Base-by-base conservation (phyloP, 1,284 basidiomycete genomes). In the Ustilago bromivora region DNA sequence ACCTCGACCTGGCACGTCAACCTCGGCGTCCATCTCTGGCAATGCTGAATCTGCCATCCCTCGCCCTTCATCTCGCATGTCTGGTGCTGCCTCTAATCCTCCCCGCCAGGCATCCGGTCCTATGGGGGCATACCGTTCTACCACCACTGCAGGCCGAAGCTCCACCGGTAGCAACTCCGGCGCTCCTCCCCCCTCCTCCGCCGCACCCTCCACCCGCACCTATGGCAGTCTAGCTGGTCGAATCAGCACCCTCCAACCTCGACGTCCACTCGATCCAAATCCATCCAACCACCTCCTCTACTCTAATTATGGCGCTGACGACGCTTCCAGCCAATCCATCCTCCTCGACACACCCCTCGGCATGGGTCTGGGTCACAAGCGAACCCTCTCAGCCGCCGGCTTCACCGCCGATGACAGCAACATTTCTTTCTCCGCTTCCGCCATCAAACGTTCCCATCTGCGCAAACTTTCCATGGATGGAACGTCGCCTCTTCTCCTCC, bases 401-500 rank as follows among this genome's bases (percentile, higher is more conserved):
- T 23, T 75, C 23, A 61, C 40, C 19, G 68, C 71, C 40, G 71
- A 71, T 4, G 58, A 62, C 46, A 55, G 66, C 35, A 54, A 61
- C 15, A 56, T 63, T 57, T 60, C 69, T 12, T 68, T 65, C 55
- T 49, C 66, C 60, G 46, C 52, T 58, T 55, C 52, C 19, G 46
- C 65, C 35, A 38, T 62, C 57, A 64, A 67, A 35, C 61, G 74
- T 23, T 63, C 73, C 17, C 62, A 76, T 40, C 53, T 69, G 23
- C 65, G 71, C 53, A 70, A 73, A 19, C 68, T 78, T 55, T 57
- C 61, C 51, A 61, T 76, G 66, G 73, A 76, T 51, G 62, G 70
- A 31, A 68, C 67, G n/a, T 63, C 76, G 10, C 62, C 76, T n/a
- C 46, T 67, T 12, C 35, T 74, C 3, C 68, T 70, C 4, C 79